phyloP scores from a whole-genome alignment of 176 grass and related monocot species.

The Rhynchospora breviuscula region DNA sequence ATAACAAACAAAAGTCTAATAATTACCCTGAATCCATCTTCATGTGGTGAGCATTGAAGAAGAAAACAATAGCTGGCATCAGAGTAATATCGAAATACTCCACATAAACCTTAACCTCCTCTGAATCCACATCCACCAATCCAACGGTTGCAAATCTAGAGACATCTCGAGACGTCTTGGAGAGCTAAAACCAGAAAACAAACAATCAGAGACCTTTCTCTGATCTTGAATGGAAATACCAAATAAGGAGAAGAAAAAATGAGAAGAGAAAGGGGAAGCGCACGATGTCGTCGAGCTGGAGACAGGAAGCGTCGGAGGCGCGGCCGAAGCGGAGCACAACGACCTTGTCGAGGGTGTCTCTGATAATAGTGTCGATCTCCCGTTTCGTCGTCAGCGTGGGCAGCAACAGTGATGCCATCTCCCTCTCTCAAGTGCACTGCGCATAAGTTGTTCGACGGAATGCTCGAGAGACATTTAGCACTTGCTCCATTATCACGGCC shows the following conservation, averaged over 20 bases:
- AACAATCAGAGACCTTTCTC: neutral
- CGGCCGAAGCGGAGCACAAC: conserved; percentile 80
- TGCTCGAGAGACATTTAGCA: too few relatives aligned
- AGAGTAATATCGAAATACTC: conserved; percentile 88
- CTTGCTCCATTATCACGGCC: too few relatives aligned
- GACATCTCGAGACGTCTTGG: conserved; percentile 50
- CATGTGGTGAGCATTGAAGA: conserved; percentile 98
- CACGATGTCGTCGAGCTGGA: conserved; percentile 81
- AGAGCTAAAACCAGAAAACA: conserved; percentile 30
- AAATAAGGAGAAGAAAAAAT: neutral
- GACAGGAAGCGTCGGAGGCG: conserved; percentile 44
- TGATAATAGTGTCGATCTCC: conserved; percentile 55
- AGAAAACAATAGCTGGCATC: conserved; percentile 73
- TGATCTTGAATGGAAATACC: neutral
- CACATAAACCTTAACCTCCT: conserved; percentile 79
- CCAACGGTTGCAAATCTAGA: conserved; percentile 57
- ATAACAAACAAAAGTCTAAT: neutral
- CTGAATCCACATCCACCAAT: conserved; percentile 63
- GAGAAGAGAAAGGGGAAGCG: neutral
- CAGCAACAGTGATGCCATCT: conserved; percentile 48
- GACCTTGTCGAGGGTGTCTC: conserved; percentile 79
- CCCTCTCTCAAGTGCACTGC: neutral
- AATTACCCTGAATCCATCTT: conserved; percentile 88
- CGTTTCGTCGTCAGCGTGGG: conserved; percentile 57
- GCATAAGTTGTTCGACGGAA: too few relatives aligned